A percentile compares a stretch with the other conserved stretches of the same genome.
These are phyloP conservation scores for Incumbomyces delicatus DNA, from an alignment of 2,329 filamentous ascomycete species.

Conservation along the genomic window DNA sequence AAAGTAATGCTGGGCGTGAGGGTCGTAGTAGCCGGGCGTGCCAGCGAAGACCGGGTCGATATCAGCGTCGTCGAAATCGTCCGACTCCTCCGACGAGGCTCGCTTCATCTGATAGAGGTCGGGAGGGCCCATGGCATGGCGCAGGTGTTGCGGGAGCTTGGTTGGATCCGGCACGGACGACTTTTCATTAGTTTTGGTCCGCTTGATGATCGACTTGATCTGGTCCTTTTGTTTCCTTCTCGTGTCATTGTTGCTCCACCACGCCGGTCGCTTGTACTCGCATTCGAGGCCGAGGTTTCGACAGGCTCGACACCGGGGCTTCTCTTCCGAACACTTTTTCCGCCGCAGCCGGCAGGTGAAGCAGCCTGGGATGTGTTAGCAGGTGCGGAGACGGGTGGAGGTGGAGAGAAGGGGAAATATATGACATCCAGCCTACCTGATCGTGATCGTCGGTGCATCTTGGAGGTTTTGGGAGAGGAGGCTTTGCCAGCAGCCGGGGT, in stretches of 20 bases:
- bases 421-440: conserved; percentile 59
- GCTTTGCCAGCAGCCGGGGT: conserved; percentile 24
- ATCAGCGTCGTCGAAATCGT: conserved; percentile 47
- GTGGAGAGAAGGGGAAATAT: too few relatives aligned
- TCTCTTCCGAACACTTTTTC: conserved; percentile 62
- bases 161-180: conserved; percentile 28
- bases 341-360: conserved; percentile 58
- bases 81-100: conserved; percentile 70
- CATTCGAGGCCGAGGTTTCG: conserved; percentile 70
- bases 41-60: conserved; percentile 59
- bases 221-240: conserved; percentile 80
- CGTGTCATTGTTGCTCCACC: conserved; percentile 93
- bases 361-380: conserved; percentile 41
- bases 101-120: conserved; percentile 59
- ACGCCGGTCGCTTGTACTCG: conserved; percentile 92
- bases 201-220: conserved; percentile 94
- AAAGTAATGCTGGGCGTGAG: conserved; percentile 33
- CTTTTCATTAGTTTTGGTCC: conserved; percentile 90
- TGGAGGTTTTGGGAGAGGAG: conserved; percentile 40
- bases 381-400: neutral
- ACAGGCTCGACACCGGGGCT: conserved; percentile 55
- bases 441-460: conserved; percentile 89
- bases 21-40: conserved; percentile 31
- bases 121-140: conserved; percentile 57
- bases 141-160: conserved; percentile 59